Evolutionary conservation across 805 yeast genomes (phyloP).

Genomic region (Ogataea dorogensis): DNA sequence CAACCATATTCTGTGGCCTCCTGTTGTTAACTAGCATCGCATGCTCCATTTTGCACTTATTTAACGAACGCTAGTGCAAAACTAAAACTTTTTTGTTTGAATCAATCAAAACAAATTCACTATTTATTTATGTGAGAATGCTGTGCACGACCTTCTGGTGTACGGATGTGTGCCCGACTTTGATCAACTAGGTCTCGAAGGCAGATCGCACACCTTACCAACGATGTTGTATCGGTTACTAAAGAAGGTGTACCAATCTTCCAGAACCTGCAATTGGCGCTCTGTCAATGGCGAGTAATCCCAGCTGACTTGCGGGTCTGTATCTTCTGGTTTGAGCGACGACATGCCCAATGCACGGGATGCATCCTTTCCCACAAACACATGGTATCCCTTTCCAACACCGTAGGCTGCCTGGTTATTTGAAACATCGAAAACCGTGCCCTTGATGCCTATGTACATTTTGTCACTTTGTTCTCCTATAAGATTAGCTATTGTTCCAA

Average conservation of each 20-base stretch:
- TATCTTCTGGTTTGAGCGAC: conserved; percentile 53
- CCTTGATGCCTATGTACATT: conserved; percentile 73
- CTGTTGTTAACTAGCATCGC: conserved; percentile 13
- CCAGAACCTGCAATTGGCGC: conserved; percentile 57
- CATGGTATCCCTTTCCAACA: conserved; percentile 69
- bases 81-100: conserved; percentile 6
- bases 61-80: conserved; percentile 10
- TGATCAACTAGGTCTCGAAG: conserved; percentile 8
- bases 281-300: conserved; percentile 52
- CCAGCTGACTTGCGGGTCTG: conserved; percentile 43
- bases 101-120: conserved; percentile 8
- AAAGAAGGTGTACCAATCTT: conserved; percentile 73
- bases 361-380: conserved; percentile 74
- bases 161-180: conserved; percentile 2
- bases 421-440: conserved; percentile 76
- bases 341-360: conserved; percentile 74
- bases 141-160: conserved; percentile 6
- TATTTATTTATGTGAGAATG: conserved; percentile 5
- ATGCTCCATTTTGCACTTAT: conserved; percentile 10
- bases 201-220: conserved; percentile 36
- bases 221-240: conserved; percentile 50
- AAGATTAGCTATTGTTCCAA: conserved; percentile 10
- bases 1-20: conserved; percentile 12
- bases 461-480: conserved; percentile 41
- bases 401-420: conserved; percentile 68